Percentiles rank a stretch among this genome's conserved stretches.
Conservation (phyloP, 169 alveolate genomes). For the Cryptosporidium viatorum region DNA sequence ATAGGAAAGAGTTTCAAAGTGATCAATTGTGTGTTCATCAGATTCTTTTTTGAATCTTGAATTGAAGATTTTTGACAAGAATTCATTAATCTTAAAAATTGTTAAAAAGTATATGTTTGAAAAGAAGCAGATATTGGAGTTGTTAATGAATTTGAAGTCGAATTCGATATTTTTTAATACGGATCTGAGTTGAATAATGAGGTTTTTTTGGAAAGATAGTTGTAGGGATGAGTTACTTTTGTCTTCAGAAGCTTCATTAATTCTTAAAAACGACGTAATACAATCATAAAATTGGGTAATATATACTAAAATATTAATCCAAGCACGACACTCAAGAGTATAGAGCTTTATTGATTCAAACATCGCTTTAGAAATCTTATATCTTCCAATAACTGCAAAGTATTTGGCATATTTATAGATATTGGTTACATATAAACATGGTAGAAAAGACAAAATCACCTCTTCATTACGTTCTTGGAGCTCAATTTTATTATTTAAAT, state of each 20-base stretch:
- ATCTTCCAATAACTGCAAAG: conserved; percentile 14
- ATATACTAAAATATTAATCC: conserved; percentile 14
- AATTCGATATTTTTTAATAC: background rate
- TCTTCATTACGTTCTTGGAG: background rate
- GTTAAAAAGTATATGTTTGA: background rate
- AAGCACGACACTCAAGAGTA: background rate
- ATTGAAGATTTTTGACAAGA: background rate
- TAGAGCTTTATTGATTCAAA: conserved; percentile 8
- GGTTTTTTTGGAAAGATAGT: background rate
- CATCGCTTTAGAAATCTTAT: background rate
- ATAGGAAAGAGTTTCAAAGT: background rate
- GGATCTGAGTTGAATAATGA: background rate
- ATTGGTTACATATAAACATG: background rate
- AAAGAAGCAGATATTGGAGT: background rate
- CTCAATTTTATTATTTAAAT: background rate
- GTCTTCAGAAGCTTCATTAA: background rate
- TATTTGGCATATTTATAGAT: conserved; percentile 25
- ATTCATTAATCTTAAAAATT: background rate
- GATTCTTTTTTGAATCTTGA: background rate
- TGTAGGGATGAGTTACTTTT: background rate
- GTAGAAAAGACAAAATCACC: background rate
- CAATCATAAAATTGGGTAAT: background rate
- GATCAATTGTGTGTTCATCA: background rate
- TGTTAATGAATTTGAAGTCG: background rate
- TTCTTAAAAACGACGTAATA: background rate